Conservation (phyloP, 1,139 yeast species). For the Taphrina populina region DNA sequence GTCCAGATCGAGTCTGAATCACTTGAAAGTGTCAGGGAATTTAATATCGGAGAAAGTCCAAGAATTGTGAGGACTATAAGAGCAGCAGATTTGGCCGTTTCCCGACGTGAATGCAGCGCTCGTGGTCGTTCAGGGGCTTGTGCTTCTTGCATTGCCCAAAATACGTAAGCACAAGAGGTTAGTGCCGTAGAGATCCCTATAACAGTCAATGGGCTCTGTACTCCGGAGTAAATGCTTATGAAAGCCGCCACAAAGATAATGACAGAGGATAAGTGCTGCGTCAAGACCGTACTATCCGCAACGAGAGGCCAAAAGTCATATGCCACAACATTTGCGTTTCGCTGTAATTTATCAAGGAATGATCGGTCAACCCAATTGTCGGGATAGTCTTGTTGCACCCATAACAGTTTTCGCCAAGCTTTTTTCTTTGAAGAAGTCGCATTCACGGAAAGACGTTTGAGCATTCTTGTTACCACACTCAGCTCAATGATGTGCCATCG, state of each 20-base stretch:
- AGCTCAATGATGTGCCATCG: too few relatives aligned
- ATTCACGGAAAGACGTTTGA: too few relatives aligned
- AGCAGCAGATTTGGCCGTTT: slow-evolving; percentile 60
- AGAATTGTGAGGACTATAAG: slow-evolving; percentile 68
- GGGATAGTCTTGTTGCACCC: slow-evolving; percentile 82
- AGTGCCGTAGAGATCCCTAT: slow-evolving; percentile 44
- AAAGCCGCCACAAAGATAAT: slow-evolving; percentile 63
- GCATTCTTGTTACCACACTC: too few relatives aligned
- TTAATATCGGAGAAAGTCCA: slow-evolving; percentile 82
- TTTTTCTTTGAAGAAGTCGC: slow-evolving; percentile 23
- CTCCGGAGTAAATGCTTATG: slow-evolving; percentile 49
- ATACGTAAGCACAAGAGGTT: slow-evolving; percentile 47
- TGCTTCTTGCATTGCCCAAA: slow-evolving; percentile 42
- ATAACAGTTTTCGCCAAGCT: slow-evolving; percentile 81
- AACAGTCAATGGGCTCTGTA: slow-evolving; percentile 45
- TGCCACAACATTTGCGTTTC: slow-evolving; percentile 67
- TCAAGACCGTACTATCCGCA: slow-evolving; percentile 67
- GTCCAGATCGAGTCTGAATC: slow-evolving; percentile 97
- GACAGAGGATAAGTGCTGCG: slow-evolving; percentile 63
- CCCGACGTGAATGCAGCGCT: slow-evolving; percentile 36
- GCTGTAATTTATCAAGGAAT: slow-evolving; percentile 71
- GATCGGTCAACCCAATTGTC: slow-evolving; percentile 85
- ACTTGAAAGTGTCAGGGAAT: slow-evolving; percentile 82
- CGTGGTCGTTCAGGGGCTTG: slow-evolving; percentile 36
- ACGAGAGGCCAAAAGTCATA: slow-evolving; percentile 64